Conservation (phyloP, 2,329 filamentous ascomycete genomes). For the Aspergillus caelatus region DNA sequence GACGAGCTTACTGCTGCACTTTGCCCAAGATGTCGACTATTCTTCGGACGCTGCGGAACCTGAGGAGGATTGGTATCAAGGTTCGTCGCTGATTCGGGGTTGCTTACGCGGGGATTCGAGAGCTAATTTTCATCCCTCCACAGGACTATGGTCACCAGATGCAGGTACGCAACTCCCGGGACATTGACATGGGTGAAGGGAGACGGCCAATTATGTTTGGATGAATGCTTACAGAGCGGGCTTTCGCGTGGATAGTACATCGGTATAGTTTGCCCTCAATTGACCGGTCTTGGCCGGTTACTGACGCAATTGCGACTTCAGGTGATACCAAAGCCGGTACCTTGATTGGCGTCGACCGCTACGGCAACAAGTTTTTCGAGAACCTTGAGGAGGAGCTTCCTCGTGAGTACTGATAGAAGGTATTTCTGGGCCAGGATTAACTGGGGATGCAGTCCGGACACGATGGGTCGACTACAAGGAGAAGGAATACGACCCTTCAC, state of each 20-base stretch:
- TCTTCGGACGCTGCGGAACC: slow-evolving; percentile 79
- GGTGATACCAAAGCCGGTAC: slow-evolving; percentile 96
- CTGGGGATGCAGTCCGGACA: slow-evolving; percentile 69
- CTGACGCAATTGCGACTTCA: slow-evolving; percentile 44
- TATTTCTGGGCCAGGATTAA: slow-evolving; percentile 20
- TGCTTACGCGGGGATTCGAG: slow-evolving; percentile 5
- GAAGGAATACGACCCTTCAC: slow-evolving; percentile 64
- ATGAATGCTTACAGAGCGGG: slow-evolving; percentile 25
- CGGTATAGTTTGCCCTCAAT: slow-evolving; percentile 33
- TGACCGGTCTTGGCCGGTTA: slow-evolving; percentile 4
- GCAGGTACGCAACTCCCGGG: slow-evolving; percentile 62
- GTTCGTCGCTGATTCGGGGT: slow-evolving; percentile 49
- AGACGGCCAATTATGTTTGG: background rate
- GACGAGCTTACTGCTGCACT: slow-evolving; percentile 21
- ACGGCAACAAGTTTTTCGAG: slow-evolving; percentile 97
- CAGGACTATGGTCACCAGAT: slow-evolving; percentile 92
- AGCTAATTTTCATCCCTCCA: slow-evolving; percentile 42
- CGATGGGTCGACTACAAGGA: slow-evolving; percentile 97
- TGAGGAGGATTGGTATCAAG: slow-evolving; percentile 87
- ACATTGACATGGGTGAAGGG: slow-evolving; percentile 6
- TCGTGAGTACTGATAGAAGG: slow-evolving; percentile 56
- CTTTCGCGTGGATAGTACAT: slow-evolving; percentile 41
- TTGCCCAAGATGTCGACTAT: slow-evolving; percentile 81
- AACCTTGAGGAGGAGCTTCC: slow-evolving; percentile 89
- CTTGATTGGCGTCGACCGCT: slow-evolving; percentile 81